These are phyloP conservation scores for Carex kokanica DNA, from an alignment of 176 grass and related monocot genomes.

Conservation along the genomic window DNA sequence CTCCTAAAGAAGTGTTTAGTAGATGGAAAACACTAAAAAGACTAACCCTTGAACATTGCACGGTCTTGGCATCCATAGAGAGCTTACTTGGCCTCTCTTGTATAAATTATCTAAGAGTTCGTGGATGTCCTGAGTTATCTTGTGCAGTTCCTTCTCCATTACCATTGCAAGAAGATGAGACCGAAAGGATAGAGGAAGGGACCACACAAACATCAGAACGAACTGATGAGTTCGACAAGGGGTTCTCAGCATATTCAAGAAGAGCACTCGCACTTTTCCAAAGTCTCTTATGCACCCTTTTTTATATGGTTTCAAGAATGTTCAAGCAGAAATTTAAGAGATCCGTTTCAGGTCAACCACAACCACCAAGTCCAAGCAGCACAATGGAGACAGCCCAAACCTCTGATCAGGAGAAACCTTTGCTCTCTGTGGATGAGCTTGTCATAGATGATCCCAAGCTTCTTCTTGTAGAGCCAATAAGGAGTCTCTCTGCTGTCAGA, in stretches of 20 bases:
- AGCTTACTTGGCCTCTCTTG: neutral
- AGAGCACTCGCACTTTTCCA: too few species aligned
- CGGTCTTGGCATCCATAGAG: neutral
- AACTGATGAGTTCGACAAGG: too few species aligned
- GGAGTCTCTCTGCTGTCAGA: neutral
- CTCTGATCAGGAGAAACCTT: neutral
- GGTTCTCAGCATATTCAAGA: too few species aligned
- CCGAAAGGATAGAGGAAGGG: too few species aligned
- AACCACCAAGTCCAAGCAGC: too few species aligned
- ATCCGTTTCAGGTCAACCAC: neutral
- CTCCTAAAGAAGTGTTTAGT: neutral
- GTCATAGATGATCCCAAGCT: neutral
- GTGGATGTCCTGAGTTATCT: slow-evolving; percentile 7
- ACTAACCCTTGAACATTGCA: too few species aligned
- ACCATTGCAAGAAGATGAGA: too few species aligned
- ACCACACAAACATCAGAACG: too few species aligned
- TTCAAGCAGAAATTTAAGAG: too few species aligned
- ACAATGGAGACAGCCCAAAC: too few species aligned
- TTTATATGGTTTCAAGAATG: too few species aligned
- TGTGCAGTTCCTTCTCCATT: neutral
- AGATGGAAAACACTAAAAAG: neutral
- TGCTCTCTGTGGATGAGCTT: neutral
- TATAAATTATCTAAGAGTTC: neutral
- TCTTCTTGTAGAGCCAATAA: slow-evolving; percentile 1
- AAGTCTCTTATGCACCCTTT: too few species aligned